A percentile compares a stretch with the other conserved stretches of the same genome.
These are phyloP conservation scores for Alliaria petiolata DNA, from an alignment of 345 rosid species.

Conservation along the genomic window DNA sequence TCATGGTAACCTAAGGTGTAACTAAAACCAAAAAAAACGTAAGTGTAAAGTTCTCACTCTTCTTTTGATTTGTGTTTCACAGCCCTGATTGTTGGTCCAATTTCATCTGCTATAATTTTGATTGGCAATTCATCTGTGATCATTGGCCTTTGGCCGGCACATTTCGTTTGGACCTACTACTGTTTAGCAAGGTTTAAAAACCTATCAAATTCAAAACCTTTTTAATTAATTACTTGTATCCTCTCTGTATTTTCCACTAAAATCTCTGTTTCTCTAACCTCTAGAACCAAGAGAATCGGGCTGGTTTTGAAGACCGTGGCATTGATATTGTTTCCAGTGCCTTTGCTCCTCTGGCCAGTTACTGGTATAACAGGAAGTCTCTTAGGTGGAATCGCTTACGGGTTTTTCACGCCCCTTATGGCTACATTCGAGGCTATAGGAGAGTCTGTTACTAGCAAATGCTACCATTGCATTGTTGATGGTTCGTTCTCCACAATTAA, in stretches of 20 bases:
- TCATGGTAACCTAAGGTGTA: too few relatives aligned
- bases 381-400: constrained; percentile 73
- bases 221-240: neutral
- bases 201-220: neutral
- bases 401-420: constrained; percentile 62
- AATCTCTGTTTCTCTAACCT: neutral
- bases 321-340: constrained; percentile 54
- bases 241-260: neutral
- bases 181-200: constrained; percentile 58
- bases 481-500: constrained; percentile 58
- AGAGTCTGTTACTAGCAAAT: constrained; percentile 56
- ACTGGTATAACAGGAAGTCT: constrained; percentile 63
- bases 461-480: constrained; percentile 69
- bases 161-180: constrained; percentile 69
- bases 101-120: constrained; percentile 43
- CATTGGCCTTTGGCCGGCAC: constrained; percentile 82
- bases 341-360: constrained; percentile 67
- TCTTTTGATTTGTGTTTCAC: neutral
- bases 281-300: constrained; percentile 73
- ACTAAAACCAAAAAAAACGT: too few relatives aligned
- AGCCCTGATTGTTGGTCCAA: constrained; percentile 59
- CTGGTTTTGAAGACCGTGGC: constrained; percentile 58
- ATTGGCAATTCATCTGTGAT: constrained; percentile 58
- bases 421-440: constrained; percentile 82
- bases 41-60: neutral